phyloP scores from a whole-genome alignment of 345 rosid genomes.

The Corchorus olitorius region DNA sequence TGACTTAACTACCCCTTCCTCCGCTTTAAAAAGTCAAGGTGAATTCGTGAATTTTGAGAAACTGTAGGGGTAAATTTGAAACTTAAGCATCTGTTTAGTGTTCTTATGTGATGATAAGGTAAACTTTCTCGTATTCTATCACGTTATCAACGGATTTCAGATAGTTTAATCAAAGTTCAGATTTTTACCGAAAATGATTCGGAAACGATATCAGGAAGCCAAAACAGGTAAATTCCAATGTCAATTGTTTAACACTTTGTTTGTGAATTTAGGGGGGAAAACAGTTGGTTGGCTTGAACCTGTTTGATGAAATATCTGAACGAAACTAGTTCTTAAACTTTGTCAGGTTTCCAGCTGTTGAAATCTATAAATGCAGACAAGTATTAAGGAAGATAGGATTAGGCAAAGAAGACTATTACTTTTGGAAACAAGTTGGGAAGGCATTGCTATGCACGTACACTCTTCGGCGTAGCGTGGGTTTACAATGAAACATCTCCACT shows the following conservation, averaged over 20 bases:
- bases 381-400: constrained; percentile 19
- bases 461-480: constrained; percentile 63
- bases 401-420: constrained; percentile 48
- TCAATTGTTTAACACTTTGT: neutral
- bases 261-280: too few species aligned
- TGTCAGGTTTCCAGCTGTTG: constrained; percentile 13
- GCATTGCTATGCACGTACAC: constrained; percentile 75
- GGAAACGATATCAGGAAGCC: constrained; percentile 14
- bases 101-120: neutral
- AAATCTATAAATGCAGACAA: neutral
- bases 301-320: constrained; percentile 17
- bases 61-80: neutral
- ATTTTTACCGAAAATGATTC: neutral
- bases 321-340: neutral
- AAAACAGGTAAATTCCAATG: constrained; percentile 8
- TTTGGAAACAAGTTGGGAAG: constrained; percentile 86
- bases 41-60: neutral
- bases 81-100: neutral
- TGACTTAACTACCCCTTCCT: neutral
- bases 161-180: neutral
- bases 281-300: constrained; percentile 1
- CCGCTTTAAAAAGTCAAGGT: neutral
- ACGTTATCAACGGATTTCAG: neutral
- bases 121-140: neutral
- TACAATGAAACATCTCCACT: constrained; percentile 84